Percentiles rank a stretch among this genome's conserved stretches.
Conservation (phyloP, 2,329 filamentous ascomycete species). For the Diplodia scrobiculata region DNA sequence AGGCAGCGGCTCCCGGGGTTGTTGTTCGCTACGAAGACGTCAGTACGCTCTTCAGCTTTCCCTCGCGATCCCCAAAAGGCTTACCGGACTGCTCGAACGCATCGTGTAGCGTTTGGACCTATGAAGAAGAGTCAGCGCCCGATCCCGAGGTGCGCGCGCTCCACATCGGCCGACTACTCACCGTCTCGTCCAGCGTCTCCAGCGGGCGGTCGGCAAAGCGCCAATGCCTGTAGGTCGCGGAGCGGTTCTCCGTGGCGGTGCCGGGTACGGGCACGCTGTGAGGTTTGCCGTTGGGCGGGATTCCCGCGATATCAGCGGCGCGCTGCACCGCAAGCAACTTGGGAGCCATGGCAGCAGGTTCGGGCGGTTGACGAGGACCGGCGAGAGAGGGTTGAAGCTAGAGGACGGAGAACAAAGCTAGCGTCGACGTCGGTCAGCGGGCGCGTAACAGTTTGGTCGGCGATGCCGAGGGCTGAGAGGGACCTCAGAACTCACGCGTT, state of each 20-base stretch:
- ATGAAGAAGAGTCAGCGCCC: conserved; percentile 27
- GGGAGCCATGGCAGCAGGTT: conserved; percentile 38
- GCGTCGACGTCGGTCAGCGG: not conserved
- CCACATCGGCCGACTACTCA: conserved; percentile 39
- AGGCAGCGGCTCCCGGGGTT: conserved; percentile 71
- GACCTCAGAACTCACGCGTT: not conserved
- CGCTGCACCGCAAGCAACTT: conserved; percentile 37
- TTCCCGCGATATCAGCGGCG: conserved; percentile 56
- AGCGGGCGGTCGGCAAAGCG: conserved; percentile 72
- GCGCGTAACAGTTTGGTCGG: not conserved
- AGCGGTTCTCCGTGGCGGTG: conserved; percentile 71
- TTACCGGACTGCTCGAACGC: conserved; percentile 69
- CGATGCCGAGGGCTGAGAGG: not conserved
- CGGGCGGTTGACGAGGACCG: not conserved
- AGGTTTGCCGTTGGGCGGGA: conserved; percentile 72
- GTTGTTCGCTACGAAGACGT: conserved; percentile 46
- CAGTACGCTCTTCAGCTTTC: not conserved
- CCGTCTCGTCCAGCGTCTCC: conserved; percentile 68
- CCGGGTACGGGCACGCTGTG: conserved; percentile 78
- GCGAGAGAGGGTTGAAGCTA: not conserved
- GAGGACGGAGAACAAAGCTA: not conserved
- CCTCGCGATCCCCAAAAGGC: conserved; percentile 17
- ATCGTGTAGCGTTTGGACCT: conserved; percentile 73
- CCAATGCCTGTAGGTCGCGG: conserved; percentile 80
- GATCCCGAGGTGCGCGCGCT: not conserved